A percentile compares a stretch with the other conserved stretches of the same genome.
Conservation (phyloP, 2,329 filamentous ascomycete genomes). For the Fusarium liriodendri region DNA sequence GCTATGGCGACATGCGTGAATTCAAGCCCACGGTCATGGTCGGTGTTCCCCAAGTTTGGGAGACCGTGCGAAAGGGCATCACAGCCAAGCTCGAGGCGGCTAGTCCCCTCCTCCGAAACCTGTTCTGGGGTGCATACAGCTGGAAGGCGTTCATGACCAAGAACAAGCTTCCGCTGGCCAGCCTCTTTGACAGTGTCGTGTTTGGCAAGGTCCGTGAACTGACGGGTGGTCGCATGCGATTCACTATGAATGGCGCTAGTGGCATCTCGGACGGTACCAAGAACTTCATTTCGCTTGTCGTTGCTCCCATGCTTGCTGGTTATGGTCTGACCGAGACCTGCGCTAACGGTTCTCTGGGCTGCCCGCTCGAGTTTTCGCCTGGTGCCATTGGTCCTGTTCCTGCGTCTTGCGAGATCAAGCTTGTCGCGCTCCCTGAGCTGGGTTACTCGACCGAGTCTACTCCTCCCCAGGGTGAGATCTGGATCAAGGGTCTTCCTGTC, state of each 20-base stretch:
- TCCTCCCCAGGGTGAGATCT: constrained; percentile 92
- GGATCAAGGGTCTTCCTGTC: constrained; percentile 83
- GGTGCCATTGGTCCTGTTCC: constrained; percentile 82
- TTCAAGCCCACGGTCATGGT: constrained; percentile 90
- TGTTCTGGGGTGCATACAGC: constrained; percentile 79
- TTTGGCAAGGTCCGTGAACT: constrained; percentile 93
- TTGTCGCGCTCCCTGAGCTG: constrained; percentile 91
- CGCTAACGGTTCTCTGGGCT: constrained; percentile 84
- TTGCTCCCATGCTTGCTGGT: constrained; percentile 93
- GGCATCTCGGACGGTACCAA: constrained; percentile 89
- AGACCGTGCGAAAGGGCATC: constrained; percentile 96
- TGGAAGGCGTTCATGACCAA: constrained; percentile 69
- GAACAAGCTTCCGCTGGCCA: constrained; percentile 72
- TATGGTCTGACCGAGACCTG: constrained; percentile 96
- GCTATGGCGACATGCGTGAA: constrained; percentile 92
- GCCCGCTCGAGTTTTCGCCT: constrained; percentile 86
- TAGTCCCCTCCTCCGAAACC: constrained; percentile 74
- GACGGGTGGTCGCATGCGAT: constrained; percentile 87
- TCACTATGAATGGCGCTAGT: constrained; percentile 94
- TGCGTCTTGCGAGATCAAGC: constrained; percentile 85
- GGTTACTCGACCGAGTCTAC: constrained; percentile 81
- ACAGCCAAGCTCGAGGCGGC: constrained; percentile 80
- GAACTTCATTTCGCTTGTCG: constrained; percentile 89
- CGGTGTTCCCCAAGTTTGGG: constrained; percentile 96
- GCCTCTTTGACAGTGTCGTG: constrained; percentile 81